Conservation (phyloP, 2,329 filamentous ascomycete genomes). For the Xylariaceae sp. region DNA sequence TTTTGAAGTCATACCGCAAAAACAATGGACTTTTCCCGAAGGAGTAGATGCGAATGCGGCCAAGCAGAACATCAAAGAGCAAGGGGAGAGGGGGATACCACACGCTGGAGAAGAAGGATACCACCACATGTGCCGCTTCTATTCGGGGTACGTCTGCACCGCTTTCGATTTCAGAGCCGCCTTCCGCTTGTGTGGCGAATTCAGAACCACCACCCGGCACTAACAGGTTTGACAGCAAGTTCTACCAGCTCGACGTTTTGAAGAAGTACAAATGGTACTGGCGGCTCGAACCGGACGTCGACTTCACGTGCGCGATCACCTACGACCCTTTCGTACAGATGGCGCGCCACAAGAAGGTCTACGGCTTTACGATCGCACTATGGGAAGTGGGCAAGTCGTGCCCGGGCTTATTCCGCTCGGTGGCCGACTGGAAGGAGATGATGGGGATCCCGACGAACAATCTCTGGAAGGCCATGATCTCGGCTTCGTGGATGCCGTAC, state of each 20-base stretch:
- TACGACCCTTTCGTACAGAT: slow-evolving; percentile 52
- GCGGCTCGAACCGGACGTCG: slow-evolving; percentile 49
- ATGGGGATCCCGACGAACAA: slow-evolving; percentile 39
- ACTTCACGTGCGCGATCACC: slow-evolving; percentile 49
- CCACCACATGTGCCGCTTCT: slow-evolving; percentile 48
- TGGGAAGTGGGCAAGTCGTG: slow-evolving; percentile 48
- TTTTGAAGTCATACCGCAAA: slow-evolving; percentile 46
- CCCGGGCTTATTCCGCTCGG: slow-evolving; percentile 45
- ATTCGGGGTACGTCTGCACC: slow-evolving; percentile 43
- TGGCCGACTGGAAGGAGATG: slow-evolving; percentile 45
- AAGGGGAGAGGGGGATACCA: slow-evolving; percentile 38
- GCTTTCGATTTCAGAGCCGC: background rate
- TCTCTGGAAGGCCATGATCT: slow-evolving; percentile 46
- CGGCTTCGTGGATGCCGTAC: slow-evolving; percentile 46
- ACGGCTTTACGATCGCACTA: slow-evolving; percentile 48
- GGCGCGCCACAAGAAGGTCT: slow-evolving; percentile 47
- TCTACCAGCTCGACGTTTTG: slow-evolving; percentile 47
- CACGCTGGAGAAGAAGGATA: slow-evolving; percentile 46
- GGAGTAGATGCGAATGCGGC: slow-evolving; percentile 38
- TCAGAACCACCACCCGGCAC: background rate
- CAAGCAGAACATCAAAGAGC: slow-evolving; percentile 38
- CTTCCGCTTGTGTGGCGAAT: background rate
- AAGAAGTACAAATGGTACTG: slow-evolving; percentile 51
- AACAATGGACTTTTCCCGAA: slow-evolving; percentile 46
- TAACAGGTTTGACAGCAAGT: slow-evolving; percentile 38